Evolutionary conservation across 2,329 filamentous ascomycete species (phyloP).

Genomic region (Colletotrichum lentis): DNA sequence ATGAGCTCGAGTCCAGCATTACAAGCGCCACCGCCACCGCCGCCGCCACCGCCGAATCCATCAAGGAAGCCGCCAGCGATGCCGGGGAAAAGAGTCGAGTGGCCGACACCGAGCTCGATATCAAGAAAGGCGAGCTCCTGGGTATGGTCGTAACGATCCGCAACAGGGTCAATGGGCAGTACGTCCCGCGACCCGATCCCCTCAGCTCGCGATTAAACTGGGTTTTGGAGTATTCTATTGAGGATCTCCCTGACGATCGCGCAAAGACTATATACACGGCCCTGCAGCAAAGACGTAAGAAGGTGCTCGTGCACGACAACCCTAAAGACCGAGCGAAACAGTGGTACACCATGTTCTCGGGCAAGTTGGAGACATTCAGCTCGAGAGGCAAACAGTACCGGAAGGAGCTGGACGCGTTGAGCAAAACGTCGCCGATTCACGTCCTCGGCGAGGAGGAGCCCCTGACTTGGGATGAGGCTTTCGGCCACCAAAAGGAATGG

Average conservation of each 20-base stretch:
- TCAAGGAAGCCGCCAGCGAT: conserved; percentile 3
- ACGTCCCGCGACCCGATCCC: conserved; percentile 67
- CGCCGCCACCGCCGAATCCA: background rate
- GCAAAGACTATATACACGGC: conserved; percentile 63
- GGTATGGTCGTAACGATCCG: conserved; percentile 76
- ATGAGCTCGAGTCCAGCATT: background rate
- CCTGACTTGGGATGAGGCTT: conserved; percentile 48
- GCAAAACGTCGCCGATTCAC: conserved; percentile 56
- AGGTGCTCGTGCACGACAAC: conserved; percentile 52
- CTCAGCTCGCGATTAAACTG: conserved; percentile 61
- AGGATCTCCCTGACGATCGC: conserved; percentile 61
- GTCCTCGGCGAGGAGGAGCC: conserved; percentile 55
- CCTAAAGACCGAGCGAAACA: conserved; percentile 52
- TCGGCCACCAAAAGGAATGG: conserved; percentile 41
- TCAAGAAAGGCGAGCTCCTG: conserved; percentile 56
- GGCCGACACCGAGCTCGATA: conserved; percentile 12
- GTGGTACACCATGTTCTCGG: conserved; percentile 58
- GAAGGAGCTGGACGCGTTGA: conserved; percentile 59
- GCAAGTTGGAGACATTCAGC: conserved; percentile 53
- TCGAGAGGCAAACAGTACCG: conserved; percentile 67
- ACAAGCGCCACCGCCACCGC: background rate
- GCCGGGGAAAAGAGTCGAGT: conserved; percentile 30
- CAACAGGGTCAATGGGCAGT: conserved; percentile 74
- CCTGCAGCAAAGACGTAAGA: conserved; percentile 64
- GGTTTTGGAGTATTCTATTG: conserved; percentile 80